Base-by-base conservation (phyloP, 129 eudicot genomes). In the Arctium lappa region DNA sequence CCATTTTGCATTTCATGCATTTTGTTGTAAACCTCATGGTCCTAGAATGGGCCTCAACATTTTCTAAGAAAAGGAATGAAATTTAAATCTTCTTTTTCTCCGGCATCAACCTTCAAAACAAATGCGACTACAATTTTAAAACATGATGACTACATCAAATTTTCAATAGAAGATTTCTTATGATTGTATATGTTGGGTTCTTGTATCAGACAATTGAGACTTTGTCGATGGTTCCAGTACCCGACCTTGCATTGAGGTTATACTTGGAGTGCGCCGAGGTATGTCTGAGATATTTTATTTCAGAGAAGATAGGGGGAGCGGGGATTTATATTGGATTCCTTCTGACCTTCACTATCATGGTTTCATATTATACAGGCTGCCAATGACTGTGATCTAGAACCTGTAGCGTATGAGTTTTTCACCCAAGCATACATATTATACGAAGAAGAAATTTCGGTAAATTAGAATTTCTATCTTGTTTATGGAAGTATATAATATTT, bases 211-310 rank as follows among this genome's bases (percentile, higher is more conserved):
- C 79, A 46, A 92, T 95, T 69, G 99, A 93, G 86, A 88, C 90
- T 46, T 88, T 95, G 79, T 83, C 97, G 82, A 82, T 79, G 69
- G 88, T 93, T 74, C 97, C 99, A 50, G 98, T 84, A 73, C 97
- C 99, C 56, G 99, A 93, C 83, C 94, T 93, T 79, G 95, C 99
- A 80, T 84, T 95, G 75, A 88, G 92, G 80, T 87, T 95, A 81
- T 95, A 93, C 89, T 82, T 95, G 82, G 93, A 93, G 81, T 95
- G 99, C 74, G 99, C 99, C 79, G 99, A 95, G 97, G 99, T 95
- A 77, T 60, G 84, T 70, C 63, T 37, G 44, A 66, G 50, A 29
- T 42, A 44, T 65, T 74, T 76, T 5, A 60, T 66, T 66, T 9
- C 11, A 1, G 3, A 40, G 48, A 74, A 34, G 71, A 72, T 34